Evolutionary conservation across 495 filamentous ascomycete species (phyloP), one percentile per base, ranked within the genome.

Genomic region (Stereocaulon alpinum): DNA sequence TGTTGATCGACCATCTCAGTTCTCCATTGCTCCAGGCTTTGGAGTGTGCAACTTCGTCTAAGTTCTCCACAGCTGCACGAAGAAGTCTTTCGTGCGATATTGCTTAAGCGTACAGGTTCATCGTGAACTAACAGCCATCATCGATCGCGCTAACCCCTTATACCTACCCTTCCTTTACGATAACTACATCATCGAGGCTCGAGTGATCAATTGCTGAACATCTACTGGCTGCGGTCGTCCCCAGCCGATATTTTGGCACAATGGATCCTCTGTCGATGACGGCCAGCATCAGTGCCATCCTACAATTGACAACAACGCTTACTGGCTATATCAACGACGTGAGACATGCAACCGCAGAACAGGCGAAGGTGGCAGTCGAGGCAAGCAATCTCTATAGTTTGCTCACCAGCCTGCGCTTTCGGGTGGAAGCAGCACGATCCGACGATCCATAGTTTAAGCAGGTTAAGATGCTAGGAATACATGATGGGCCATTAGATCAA

Each of bases 201-300:
- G 41, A 43, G 41, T 43, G 41, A 43, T 14, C 41, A 43, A 43
- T 2, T 11, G 12, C 12, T 0, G 12, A 17, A 43, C 41, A n/a
- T 43, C 14, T n/a, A 11, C 41, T 2, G 41, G 41, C 41, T 43
- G 41, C 41, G 1, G 41, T 17, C 14, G 0, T 14, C 47, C 27
- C 47, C 47, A 4, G 2, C 27, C 47, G 47, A 50, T 50, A 10
- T 50, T 50, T 6, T 30, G 9, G 20, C 10, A 50, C 6, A 51
- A 67, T 60, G 58, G 58, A 60, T 34, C 50, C 56, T 18, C 44
- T 64, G 6, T 42, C 52, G 15, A 32, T 59, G 22, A 55, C 55
- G 10, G 70, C 69, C 30, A 70, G 69, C 59, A 67, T 71, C 52
- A 66, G 70, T 45, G 52, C 65, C 24, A 40, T 72, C 56, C 53